These are phyloP conservation scores for Silene latifolia DNA, from an alignment of 148 eudicot species.

Conservation along the genomic window DNA sequence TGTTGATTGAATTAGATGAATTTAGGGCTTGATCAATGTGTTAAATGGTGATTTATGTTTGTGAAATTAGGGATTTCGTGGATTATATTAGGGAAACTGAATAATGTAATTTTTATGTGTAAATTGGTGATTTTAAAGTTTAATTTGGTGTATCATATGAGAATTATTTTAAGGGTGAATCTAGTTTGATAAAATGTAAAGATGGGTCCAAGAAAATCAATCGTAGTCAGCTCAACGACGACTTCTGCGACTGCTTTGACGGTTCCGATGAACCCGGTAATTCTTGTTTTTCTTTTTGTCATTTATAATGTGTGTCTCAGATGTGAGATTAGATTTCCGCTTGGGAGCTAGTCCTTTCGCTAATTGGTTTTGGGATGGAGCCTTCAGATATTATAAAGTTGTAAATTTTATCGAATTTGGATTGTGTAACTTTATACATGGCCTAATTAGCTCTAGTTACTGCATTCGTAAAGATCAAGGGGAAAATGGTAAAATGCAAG, in stretches of 20 bases:
- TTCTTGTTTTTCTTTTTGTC: not conserved
- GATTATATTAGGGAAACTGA: too few relatives aligned
- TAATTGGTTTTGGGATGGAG: too few relatives aligned
- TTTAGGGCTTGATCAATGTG: too few relatives aligned
- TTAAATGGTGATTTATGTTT: too few relatives aligned
- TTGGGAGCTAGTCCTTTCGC: too few relatives aligned
- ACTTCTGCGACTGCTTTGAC: conserved; percentile 86
- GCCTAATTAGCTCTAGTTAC: not conserved
- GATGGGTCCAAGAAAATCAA: conserved; percentile 83
- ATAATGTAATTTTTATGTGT: not conserved
- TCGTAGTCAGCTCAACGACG: conserved; percentile 68
- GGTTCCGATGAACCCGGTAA: conserved; percentile 94
- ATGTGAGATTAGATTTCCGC: not conserved
- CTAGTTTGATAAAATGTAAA: conserved; percentile 58
- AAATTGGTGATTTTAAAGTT: not conserved
- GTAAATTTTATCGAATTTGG: not conserved
- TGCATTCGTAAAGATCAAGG: not conserved
- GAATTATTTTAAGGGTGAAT: conserved; percentile 40
- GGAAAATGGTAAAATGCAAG: not conserved
- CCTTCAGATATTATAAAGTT: too few relatives aligned
- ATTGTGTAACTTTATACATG: not conserved
- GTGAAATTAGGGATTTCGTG: too few relatives aligned
- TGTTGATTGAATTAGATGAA: too few relatives aligned
- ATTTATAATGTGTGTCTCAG: not conserved
- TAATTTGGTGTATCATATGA: conserved; percentile 42